Evolutionary conservation across 148 eudicot species (phyloP).

Genomic region (Polygonum maritimum): DNA sequence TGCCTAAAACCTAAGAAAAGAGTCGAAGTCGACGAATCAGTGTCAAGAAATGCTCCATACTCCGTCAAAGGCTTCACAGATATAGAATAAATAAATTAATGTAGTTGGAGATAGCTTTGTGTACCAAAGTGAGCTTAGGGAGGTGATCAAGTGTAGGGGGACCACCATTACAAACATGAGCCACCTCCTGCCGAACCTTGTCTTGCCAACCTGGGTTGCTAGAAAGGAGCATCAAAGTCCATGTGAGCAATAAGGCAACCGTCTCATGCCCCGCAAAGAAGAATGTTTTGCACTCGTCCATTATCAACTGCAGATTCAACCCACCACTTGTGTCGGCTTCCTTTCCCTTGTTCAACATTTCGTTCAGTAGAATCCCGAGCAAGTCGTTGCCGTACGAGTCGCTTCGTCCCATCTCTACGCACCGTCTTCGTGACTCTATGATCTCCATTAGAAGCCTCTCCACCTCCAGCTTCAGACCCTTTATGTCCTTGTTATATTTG

Average conservation of each 20-base stretch:
- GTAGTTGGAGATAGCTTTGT: neutral
- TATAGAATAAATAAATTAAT: too few relatives aligned
- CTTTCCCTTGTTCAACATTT: constrained; percentile 43
- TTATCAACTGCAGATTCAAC: constrained; percentile 37
- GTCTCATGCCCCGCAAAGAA: constrained; percentile 66
- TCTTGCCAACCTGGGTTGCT: constrained; percentile 56
- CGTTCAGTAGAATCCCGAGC: constrained; percentile 63
- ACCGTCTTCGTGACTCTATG: constrained; percentile 48
- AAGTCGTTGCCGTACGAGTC: constrained; percentile 76
- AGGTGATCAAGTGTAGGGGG: constrained; percentile 53
- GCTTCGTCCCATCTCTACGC: constrained; percentile 59
- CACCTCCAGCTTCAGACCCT: constrained; percentile 59
- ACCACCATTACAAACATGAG: constrained; percentile 30
- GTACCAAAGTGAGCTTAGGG: constrained; percentile 72
- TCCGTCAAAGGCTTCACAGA: too few relatives aligned
- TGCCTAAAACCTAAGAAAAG: too few relatives aligned
- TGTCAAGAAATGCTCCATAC: too few relatives aligned
- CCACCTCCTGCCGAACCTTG: constrained; percentile 42
- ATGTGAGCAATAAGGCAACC: constrained; percentile 49
- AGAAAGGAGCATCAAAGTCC: constrained; percentile 44
- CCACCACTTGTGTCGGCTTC: neutral
- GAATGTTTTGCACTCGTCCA: constrained; percentile 54
- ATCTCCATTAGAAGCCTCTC: constrained; percentile 73
- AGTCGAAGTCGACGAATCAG: too few relatives aligned
- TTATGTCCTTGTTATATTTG: constrained; percentile 81